Evolutionary conservation across 2,329 filamentous ascomycete genomes (phyloP), one percentile per base, ranked within the genome.

Genomic region (Fusarium tuaranense): DNA sequence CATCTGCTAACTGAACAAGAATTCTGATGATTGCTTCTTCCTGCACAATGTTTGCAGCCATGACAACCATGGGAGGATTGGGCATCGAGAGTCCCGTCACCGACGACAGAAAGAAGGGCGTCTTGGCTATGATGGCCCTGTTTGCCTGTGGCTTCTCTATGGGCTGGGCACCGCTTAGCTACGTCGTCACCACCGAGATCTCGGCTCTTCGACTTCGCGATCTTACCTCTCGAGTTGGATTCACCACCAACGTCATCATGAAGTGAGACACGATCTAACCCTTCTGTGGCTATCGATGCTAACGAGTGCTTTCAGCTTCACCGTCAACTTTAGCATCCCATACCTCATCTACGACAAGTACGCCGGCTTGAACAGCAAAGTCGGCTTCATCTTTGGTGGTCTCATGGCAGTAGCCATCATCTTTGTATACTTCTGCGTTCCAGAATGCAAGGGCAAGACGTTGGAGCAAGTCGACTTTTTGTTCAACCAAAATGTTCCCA

Each of bases 21-120:
- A 51, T 63, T 0, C 46, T 76, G 0, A 44, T 79, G 34, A 71
- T 81, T 20, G 71, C 65, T 0, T 78, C 71, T 0, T 68, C 74
- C 0, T 46, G 70, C 5, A 76, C 77, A 32, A 74, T 76, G 58
- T 76, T 75, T 5, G 62, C 25, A 1, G 73, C 73, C 1, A 79
- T 80, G 53, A 71, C 70, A 13, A 74, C 72, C 0, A 80, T 80
- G 79, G 79, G 79, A 1, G 65, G 74, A 0, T 32, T 80, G 1
- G 78, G 79, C 1, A 76, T 73, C 1, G 41, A 67, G 1, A n/a
- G 9, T 7, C 70, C 74, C 0, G 69, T 79, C 0, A 41, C 65
- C 1, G 67, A 76, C 2, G 64, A 63, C 0, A 66, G 77, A 0
- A 80, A 80, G 30, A 74, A 71, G 3, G 79, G 69, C 1, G 70